phyloP scores from a whole-genome alignment of 2,329 filamentous ascomycete genomes.

The Ophiognomonia clavigignenti-juglandacearum region DNA sequence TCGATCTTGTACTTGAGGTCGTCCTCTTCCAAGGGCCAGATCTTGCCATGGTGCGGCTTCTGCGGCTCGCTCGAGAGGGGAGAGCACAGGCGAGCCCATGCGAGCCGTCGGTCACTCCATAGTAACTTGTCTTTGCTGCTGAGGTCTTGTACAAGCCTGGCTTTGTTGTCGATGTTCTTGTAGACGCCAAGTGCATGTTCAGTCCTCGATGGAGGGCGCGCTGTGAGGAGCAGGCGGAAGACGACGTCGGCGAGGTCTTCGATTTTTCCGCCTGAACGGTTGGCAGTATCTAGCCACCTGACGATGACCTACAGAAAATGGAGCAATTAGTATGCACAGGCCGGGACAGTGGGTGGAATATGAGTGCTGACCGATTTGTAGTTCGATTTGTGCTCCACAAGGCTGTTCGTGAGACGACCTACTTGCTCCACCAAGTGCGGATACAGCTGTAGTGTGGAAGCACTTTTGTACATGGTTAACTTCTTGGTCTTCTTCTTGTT shows the following conservation, averaged over 20 bases:
- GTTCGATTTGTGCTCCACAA: no score
- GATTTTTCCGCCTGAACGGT: slow-evolving; percentile 17
- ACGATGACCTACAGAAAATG: slow-evolving; percentile 26
- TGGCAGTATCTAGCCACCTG: slow-evolving; percentile 35
- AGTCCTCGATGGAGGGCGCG: slow-evolving; percentile 21
- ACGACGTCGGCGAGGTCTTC: slow-evolving; percentile 41
- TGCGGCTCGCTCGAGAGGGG: slow-evolving; percentile 1
- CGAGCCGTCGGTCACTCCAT: slow-evolving; percentile 31
- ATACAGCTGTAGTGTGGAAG: slow-evolving; percentile 19
- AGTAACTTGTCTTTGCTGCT: slow-evolving; percentile 25
- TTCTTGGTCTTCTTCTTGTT: slow-evolving; percentile 18
- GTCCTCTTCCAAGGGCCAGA: no score
- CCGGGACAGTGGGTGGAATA: no score
- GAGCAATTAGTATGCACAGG: slow-evolving; percentile 6
- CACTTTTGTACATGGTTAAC: slow-evolving; percentile 24
- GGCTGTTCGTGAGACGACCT: slow-evolving; percentile 32
- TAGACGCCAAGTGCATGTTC: slow-evolving; percentile 20
- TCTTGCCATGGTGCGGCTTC: no score
- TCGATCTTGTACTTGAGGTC: slow-evolving; percentile 9
- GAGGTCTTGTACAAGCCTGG: slow-evolving; percentile 26
- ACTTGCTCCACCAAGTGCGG: slow-evolving; percentile 33
- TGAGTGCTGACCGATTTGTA: no score
- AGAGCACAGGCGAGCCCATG: slow-evolving; percentile 27
- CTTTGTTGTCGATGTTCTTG: not conserved
- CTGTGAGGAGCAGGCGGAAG: slow-evolving; percentile 38